Evolutionary conservation across 441 rosid genomes (phyloP).

Genomic region (Theobroma grandiflorum): DNA sequence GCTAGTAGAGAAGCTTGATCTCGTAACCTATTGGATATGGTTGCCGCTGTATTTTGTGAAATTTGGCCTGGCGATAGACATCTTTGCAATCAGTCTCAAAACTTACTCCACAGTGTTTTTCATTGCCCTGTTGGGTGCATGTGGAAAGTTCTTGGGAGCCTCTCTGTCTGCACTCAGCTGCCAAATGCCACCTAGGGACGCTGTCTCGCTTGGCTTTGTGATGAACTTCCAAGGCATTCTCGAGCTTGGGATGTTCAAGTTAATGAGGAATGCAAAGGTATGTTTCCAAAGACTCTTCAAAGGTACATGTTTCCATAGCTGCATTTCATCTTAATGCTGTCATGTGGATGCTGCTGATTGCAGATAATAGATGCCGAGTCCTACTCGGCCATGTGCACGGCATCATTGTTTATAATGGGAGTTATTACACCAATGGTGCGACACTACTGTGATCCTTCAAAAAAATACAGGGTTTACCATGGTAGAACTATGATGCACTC

Average conservation of each 20-base stretch:
- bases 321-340: constrained; percentile 3
- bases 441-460: constrained; percentile 52
- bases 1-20: constrained; percentile 27
- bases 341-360: constrained; percentile 7
- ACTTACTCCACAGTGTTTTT: not conserved
- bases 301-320: not conserved
- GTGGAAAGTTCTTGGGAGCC: constrained; percentile 34
- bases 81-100: not conserved
- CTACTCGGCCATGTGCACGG: constrained; percentile 35
- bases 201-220: constrained; percentile 43
- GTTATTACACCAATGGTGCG: constrained; percentile 36
- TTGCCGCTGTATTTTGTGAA: constrained; percentile 20
- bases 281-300: not conserved
- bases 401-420: constrained; percentile 41
- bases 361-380: constrained; percentile 36
- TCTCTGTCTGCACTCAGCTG: constrained; percentile 23
- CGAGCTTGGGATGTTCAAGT: constrained; percentile 39
- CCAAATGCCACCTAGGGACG: constrained; percentile 41
- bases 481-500: constrained; percentile 44
- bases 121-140: not conserved
- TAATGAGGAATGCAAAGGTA: constrained; percentile 32
- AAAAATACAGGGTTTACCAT: constrained; percentile 40
- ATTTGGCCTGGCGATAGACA: constrained; percentile 19
- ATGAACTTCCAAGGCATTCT: constrained; percentile 38
- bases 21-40: constrained; percentile 20